Evolutionary conservation across 352 stramenopile genomes (phyloP).

Genomic region (Globisporangium barbulae): DNA sequence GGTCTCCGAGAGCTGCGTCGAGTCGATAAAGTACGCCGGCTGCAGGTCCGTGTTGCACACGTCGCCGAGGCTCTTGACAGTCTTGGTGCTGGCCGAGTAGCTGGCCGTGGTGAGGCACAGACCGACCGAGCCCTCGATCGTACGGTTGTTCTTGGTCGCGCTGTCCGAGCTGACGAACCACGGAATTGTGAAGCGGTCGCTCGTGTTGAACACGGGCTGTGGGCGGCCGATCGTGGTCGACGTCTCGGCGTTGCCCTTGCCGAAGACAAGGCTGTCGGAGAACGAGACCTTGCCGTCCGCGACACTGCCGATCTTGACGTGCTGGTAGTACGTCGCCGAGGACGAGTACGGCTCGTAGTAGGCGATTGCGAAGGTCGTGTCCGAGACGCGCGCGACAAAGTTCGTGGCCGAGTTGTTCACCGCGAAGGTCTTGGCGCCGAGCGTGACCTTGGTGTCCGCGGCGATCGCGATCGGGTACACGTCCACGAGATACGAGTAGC

Average conservation of each 20-base stretch:
- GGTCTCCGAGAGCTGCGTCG: slow-evolving; percentile 59
- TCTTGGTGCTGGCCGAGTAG: slow-evolving; percentile 22
- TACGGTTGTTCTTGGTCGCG: slow-evolving; percentile 48
- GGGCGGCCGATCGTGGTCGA: slow-evolving; percentile 56
- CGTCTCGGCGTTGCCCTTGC: slow-evolving; percentile 37
- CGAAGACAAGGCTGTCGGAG: slow-evolving; percentile 51
- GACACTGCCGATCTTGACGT: slow-evolving; percentile 49
- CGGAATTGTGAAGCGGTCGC: slow-evolving; percentile 55
- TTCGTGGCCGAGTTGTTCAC: slow-evolving; percentile 64
- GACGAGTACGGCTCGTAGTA: slow-evolving; percentile 68
- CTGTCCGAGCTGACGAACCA: slow-evolving; percentile 55
- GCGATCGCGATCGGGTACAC: slow-evolving; percentile 49
- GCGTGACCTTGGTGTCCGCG: slow-evolving; percentile 28
- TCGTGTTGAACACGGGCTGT: slow-evolving; percentile 59
- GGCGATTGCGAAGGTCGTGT: slow-evolving; percentile 54
- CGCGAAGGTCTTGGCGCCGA: slow-evolving; percentile 41
- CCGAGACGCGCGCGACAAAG: slow-evolving; percentile 65
- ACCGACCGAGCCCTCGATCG: slow-evolving; percentile 35
- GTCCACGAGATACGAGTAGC: slow-evolving; percentile 35
- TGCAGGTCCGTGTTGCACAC: slow-evolving; percentile 55
- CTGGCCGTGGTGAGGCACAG: slow-evolving; percentile 56
- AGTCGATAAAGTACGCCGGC: slow-evolving; percentile 70
- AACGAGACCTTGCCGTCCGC: slow-evolving; percentile 55
- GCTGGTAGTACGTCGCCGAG: slow-evolving; percentile 49
- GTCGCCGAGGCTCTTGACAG: slow-evolving; percentile 27